Conservation (phyloP, 1,284 basidiomycete genomes). For the Abortiporus biennis region DNA sequence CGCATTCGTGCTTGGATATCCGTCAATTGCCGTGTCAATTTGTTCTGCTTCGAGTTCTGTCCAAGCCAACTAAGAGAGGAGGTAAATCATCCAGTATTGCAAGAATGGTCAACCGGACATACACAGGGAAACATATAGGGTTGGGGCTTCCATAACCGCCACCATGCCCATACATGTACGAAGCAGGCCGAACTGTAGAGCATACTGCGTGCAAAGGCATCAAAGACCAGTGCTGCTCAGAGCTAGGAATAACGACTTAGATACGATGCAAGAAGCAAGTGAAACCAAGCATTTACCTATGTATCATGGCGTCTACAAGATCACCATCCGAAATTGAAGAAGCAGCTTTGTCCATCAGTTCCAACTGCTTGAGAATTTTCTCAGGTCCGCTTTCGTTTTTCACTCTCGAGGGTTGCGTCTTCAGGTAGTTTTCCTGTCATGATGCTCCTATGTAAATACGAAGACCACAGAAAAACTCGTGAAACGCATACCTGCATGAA, state of each 20-base stretch:
- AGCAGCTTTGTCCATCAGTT: slow-evolving; percentile 84
- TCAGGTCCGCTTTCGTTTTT: slow-evolving; percentile 58
- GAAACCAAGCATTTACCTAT: too few relatives aligned
- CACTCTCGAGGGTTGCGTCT: slow-evolving; percentile 66
- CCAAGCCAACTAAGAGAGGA: slow-evolving; percentile 77
- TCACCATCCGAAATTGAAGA: slow-evolving; percentile 94
- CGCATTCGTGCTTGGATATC: slow-evolving; percentile 97
- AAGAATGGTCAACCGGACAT: slow-evolving; percentile 23
- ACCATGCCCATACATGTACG: slow-evolving; percentile 70
- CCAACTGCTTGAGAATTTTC: slow-evolving; percentile 64
- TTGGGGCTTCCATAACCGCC: slow-evolving; percentile 65
- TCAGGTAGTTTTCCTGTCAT: slow-evolving; percentile 84
- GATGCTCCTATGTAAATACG: background rate
- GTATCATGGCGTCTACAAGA: slow-evolving; percentile 91
- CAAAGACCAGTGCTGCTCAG: slow-evolving; percentile 94
- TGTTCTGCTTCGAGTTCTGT: slow-evolving; percentile 91
- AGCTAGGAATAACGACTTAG: slow-evolving; percentile 26
- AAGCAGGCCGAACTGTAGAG: slow-evolving; percentile 85
- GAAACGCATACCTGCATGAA: slow-evolving; percentile 75
- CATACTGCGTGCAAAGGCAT: slow-evolving; percentile 93
- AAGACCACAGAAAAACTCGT: background rate
- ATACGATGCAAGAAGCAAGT: slow-evolving; percentile 3
- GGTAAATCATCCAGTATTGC: background rate
- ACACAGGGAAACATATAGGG: slow-evolving; percentile 79
- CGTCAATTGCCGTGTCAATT: slow-evolving; percentile 75